Evolutionary conservation across 371 early-diverging fungal genomes (phyloP), one percentile per base, ranked within the genome.

Genomic region (Mortierella sp.): DNA sequence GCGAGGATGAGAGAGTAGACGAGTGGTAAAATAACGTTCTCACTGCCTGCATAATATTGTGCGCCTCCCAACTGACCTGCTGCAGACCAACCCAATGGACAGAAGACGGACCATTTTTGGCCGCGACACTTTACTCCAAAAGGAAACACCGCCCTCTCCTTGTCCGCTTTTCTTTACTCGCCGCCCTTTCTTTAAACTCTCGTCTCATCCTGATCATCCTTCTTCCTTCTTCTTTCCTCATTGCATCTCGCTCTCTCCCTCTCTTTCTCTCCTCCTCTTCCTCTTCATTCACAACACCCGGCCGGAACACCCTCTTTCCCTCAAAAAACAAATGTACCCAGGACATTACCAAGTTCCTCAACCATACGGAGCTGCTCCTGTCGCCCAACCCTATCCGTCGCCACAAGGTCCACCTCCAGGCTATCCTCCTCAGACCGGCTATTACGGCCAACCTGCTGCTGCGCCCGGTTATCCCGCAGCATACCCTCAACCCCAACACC

Each of bases 291-390:
- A 14, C 54, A 48, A 53, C 53, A n/a, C 37, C 50, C 31, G 57
- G 34, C 34, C 13, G n/a, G n/a, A 5, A 21, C 4, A 16, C 34
- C 16, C 53, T n/a, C 5, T 43, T 26, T 24, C 11, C 72, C 5
- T n/a, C 50, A 51, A 31, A 11, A 19, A 55, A 8, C 43, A 48
- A 28, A 80, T 77, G 78, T 84, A 80, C 28, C 84, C 84, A 0
- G 84, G 81, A 9, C 73, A 84, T 0, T 80, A 84, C 72, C 74
- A 64, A 43, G 43, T 67, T 2, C 74, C 71, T 13, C 59, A 57
- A 13, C 82, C 73, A 0, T 79, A 79, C 75, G 80, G 78, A 31
- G 80, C 80, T 43, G 76, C 75, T 71, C 75, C 79, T 37, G 34
- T 57, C 16, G 34, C 76, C 28, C 71, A 69, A 14, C 54, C 54